Evolutionary conservation across 768 basidiomycete genomes (phyloP), one percentile per base, ranked within the genome.

Genomic region (Lactarius quietus): DNA sequence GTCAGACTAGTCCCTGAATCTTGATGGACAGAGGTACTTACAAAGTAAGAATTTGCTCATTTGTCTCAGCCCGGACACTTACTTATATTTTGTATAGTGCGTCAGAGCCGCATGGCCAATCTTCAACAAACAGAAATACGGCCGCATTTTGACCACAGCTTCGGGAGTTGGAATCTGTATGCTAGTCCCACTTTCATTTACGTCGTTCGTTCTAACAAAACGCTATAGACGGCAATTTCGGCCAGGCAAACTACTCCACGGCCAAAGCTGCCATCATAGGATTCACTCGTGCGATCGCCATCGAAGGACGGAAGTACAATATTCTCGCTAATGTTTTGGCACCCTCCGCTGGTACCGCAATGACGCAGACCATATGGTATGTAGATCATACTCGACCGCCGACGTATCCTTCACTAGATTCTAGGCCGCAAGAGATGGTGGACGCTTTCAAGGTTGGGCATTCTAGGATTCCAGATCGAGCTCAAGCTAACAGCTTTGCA

Each of bases 71-170:
- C 2, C 38, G 35, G 9, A 9, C 29, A 35, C 51, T 65, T 55
- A 59, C 52, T 36, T 6, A 26, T 48, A 26, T 5, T 45, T 10
- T 20, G 56, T n/a, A 8, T 65, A 94, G 90, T 95, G 93, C 68
- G 88, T 86, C 33, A 92, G 96, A 73, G 97, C 96, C 6, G 89
- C 92, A 29, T 99, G 97, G 97, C 94, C 95, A 0, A 79, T 93
- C 70, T 98, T 99, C 85, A 90, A 91, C 76, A 90, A 94, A 78
- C 96, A 98, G 75, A 94, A 93, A 77, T 97, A 88, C 73, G 97
- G 97, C 33, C 87, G 97, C 52, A 95, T 99, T 72, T 84, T 98
- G 59, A 96, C 92, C 35, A 98, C 95, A n/a, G 84, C 86, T 65
- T 98, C 95, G 2, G 88, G 89, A 73, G 93, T 93, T 57, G 96